Conservation (phyloP, 495 filamentous ascomycete species). For the Xylaria intraflava region DNA sequence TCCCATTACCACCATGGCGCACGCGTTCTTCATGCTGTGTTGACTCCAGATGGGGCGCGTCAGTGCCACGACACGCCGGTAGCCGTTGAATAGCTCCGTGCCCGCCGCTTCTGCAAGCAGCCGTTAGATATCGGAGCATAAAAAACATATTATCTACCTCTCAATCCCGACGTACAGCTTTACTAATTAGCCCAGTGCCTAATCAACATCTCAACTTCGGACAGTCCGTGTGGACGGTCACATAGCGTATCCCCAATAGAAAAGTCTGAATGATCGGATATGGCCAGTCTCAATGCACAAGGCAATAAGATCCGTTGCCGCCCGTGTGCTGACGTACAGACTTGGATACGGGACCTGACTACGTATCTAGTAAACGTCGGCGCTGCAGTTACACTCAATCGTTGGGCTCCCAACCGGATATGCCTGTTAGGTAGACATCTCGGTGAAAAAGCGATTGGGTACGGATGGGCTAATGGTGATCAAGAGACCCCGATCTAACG, state of each 20-base stretch:
- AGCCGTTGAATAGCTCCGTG: background rate
- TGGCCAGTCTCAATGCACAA: no score
- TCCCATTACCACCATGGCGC: background rate
- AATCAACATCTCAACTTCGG: background rate
- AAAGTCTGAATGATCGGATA: no score
- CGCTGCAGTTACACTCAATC: no score
- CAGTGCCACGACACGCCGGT: background rate
- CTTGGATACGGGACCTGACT: no score
- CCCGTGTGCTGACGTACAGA: no score
- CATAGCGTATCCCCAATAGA: background rate
- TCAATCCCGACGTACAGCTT: background rate
- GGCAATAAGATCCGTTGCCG: no score
- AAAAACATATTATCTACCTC: background rate
- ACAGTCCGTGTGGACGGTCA: background rate
- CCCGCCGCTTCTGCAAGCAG: background rate
- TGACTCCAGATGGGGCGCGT: no score
- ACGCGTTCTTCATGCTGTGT: background rate
- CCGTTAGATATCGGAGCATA: background rate
- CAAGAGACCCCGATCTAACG: background rate
- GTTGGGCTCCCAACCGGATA: no score
- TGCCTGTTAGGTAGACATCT: no score
- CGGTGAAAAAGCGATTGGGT: no score
- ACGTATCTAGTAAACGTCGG: no score
- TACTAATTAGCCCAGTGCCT: background rate
- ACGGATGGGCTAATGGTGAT: background rate